These are phyloP conservation scores for Psidium guajava DNA, from an alignment of 345 rosid genomes.

Conservation along the genomic window DNA sequence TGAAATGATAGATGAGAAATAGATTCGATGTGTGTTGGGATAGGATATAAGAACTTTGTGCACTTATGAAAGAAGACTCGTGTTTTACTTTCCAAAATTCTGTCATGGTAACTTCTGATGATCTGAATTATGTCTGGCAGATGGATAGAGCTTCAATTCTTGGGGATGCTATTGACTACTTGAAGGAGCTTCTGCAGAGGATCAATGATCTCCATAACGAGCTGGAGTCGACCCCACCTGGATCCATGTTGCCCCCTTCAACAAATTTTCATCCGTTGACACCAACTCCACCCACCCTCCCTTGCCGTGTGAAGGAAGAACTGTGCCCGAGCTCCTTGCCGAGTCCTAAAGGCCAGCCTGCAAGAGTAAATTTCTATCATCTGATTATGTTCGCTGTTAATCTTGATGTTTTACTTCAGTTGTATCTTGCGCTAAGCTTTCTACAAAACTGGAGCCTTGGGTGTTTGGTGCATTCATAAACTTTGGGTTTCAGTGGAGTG, in stretches of 20 bases:
- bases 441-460: background rate
- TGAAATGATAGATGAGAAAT: background rate
- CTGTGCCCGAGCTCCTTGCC: slow-evolving; percentile 56
- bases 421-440: background rate
- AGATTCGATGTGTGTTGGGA: background rate
- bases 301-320: slow-evolving; percentile 72
- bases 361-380: slow-evolving; percentile 44
- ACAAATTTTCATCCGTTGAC: slow-evolving; percentile 76
- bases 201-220: slow-evolving; percentile 88
- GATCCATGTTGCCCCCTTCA: slow-evolving; percentile 48
- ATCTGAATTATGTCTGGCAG: slow-evolving; percentile 17
- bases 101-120: background rate
- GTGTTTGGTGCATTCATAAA: background rate
- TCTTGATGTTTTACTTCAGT: background rate
- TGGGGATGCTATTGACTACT: slow-evolving; percentile 92
- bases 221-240: slow-evolving; percentile 67
- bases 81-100: background rate
- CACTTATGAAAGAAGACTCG: background rate
- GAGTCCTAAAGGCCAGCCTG: slow-evolving; percentile 74
- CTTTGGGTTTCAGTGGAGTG: background rate
- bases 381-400: background rate
- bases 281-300: slow-evolving; percentile 69
- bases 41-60: background rate
- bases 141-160: slow-evolving; percentile 99
- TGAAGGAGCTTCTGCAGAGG: slow-evolving; percentile 90